phyloP scores from a whole-genome alignment of 1,284 basidiomycete genomes.

The Marasmius tenuissimus region DNA sequence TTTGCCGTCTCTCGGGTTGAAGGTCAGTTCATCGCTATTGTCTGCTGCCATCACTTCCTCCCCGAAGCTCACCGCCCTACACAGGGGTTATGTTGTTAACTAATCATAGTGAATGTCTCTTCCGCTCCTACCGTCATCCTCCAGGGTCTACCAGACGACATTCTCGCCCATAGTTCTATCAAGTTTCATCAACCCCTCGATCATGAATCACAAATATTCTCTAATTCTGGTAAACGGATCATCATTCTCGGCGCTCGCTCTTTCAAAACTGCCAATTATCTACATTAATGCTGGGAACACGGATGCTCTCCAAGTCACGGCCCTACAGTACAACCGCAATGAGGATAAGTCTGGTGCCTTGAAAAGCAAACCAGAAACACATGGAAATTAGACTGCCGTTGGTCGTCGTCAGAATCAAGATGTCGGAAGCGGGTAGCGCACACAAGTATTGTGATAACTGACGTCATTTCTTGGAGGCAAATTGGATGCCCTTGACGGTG shows the following conservation, averaged over 20 bases:
- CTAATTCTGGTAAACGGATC: constrained; percentile 47
- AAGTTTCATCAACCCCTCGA: too few relatives aligned
- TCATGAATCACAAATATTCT: constrained; percentile 52
- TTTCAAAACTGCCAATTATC: constrained; percentile 47
- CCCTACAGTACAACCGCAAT: neutral
- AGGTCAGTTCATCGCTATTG: too few relatives aligned
- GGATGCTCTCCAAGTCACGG: constrained; percentile 34
- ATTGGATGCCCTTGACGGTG: constrained; percentile 44
- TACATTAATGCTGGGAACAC: constrained; percentile 52
- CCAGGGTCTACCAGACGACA: too few relatives aligned
- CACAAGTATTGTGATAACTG: constrained; percentile 43
- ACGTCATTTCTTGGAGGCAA: constrained; percentile 51
- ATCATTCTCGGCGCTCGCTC: constrained; percentile 35
- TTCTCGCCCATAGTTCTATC: too few relatives aligned
- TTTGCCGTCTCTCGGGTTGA: too few relatives aligned
- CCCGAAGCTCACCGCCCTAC: too few relatives aligned
- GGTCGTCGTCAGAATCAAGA: neutral
- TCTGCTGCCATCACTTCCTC: too few relatives aligned
- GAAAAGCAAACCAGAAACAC: neutral
- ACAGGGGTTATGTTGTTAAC: too few relatives aligned
- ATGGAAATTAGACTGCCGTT: neutral
- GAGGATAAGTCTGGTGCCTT: too few relatives aligned
- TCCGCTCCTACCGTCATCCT: too few relatives aligned
- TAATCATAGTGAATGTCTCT: too few relatives aligned
- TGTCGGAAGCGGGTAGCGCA: constrained; percentile 23